These are phyloP conservation scores for Dillenia suffruticosa DNA, from an alignment of 164 flowering plant species.

Conservation along the genomic window DNA sequence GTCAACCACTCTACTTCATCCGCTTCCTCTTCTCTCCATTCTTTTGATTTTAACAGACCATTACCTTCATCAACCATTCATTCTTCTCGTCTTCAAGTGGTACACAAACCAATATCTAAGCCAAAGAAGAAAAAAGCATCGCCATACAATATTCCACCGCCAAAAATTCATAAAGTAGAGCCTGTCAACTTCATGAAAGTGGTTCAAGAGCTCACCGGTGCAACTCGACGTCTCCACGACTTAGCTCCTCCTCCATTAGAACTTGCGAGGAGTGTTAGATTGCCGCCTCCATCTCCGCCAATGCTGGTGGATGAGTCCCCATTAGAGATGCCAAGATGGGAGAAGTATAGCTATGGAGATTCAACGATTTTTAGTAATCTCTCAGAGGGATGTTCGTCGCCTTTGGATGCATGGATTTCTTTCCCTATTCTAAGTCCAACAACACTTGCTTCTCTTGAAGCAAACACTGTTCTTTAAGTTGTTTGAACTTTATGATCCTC, in stretches of 20 bases:
- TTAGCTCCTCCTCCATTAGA: slow-evolving; percentile 20
- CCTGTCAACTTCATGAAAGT: slow-evolving; percentile 23
- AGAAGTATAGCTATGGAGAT: too few species aligned
- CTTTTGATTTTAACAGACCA: slow-evolving; percentile 2
- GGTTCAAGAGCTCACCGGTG: slow-evolving; percentile 36
- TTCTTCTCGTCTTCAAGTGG: slow-evolving; percentile 2
- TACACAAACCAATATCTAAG: slow-evolving; percentile 19
- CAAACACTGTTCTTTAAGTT: slow-evolving; percentile 13
- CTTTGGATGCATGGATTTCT: slow-evolving; percentile 20
- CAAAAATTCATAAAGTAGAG: slow-evolving; percentile 33
- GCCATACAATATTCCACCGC: slow-evolving; percentile 15
- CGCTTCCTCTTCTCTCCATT: not conserved
- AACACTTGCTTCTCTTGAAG: slow-evolving; percentile 16
- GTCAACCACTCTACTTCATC: slow-evolving; percentile 1
- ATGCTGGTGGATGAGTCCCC: too few species aligned
- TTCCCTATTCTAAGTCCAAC: slow-evolving; percentile 26
- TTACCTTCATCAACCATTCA: slow-evolving; percentile 12
- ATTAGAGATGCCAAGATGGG: too few species aligned
- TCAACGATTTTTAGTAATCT: too few species aligned
- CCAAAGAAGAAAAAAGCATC: slow-evolving; percentile 19
- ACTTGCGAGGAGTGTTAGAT: not conserved
- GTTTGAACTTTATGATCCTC: not conserved
- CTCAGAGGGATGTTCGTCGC: slow-evolving; percentile 5
- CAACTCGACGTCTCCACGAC: slow-evolving; percentile 14
- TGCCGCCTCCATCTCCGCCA: not conserved